phyloP scores from a whole-genome alignment of 192 early-diverging fungal species.

The Umbelopsis ramanniana region DNA sequence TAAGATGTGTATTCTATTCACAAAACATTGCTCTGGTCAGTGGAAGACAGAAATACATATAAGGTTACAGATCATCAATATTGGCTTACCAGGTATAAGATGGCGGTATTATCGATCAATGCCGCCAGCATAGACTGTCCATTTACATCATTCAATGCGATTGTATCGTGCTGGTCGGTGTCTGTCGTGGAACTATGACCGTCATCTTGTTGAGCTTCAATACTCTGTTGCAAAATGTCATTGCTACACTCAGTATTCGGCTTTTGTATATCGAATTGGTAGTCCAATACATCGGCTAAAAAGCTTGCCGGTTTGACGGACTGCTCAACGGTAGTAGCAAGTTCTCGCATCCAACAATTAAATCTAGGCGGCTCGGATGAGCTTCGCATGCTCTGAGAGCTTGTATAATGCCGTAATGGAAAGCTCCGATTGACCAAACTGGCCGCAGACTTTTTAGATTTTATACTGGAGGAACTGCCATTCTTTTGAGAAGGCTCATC shows the following conservation, averaged over 20 bases:
- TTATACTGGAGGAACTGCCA: background rate
- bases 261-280: conserved; percentile 13
- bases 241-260: background rate
- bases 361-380: background rate
- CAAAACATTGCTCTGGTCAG: background rate
- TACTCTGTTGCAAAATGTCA: background rate
- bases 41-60: background rate
- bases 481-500: background rate
- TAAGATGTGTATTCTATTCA: conserved; percentile 21
- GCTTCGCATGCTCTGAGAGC: background rate
- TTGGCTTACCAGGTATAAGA: conserved; percentile 1
- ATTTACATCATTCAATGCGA: background rate
- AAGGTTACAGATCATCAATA: background rate
- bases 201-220: background rate
- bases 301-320: conserved; percentile 23
- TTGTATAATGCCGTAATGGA: background rate
- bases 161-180: background rate
- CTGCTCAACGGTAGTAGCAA: conserved; percentile 18
- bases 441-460: background rate
- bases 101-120: background rate
- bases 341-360: conserved; percentile 25
- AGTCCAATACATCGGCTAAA: conserved; percentile 26
- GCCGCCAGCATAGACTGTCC: background rate
- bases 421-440: background rate
- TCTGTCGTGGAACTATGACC: background rate